Percentiles rank a stretch among this genome's conserved stretches.
Evolutionary conservation across 768 basidiomycete species (phyloP).

Genomic region (Suillus clintonianus): DNA sequence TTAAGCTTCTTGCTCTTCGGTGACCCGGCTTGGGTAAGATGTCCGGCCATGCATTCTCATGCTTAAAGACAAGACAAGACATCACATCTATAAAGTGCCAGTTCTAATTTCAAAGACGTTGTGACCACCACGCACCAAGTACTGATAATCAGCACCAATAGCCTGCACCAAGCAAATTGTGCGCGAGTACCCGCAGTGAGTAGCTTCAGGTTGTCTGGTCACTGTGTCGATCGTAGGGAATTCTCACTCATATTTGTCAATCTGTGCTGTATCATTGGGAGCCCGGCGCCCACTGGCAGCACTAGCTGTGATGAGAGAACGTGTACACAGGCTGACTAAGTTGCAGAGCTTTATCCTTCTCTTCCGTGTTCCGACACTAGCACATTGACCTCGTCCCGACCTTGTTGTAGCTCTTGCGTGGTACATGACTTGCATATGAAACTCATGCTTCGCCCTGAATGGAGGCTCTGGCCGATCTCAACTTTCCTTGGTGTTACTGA

Average conservation of each 20-base stretch:
- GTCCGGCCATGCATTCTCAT: not conserved
- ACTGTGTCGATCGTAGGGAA: slow-evolving; percentile 24
- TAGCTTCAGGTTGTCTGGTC: not conserved
- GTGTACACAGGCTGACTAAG: not conserved
- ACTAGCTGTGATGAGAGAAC: not conserved
- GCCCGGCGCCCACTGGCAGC: no score
- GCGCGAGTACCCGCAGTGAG: slow-evolving; percentile 69
- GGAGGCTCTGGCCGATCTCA: slow-evolving; percentile 77
- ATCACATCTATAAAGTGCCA: not conserved
- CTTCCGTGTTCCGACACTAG: not conserved
- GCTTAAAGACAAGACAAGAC: not conserved
- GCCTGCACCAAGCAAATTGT: slow-evolving; percentile 76
- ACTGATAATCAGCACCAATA: slow-evolving; percentile 42
- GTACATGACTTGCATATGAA: slow-evolving; percentile 57
- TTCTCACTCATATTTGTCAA: not conserved
- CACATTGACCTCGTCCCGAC: not conserved
- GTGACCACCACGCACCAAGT: not conserved
- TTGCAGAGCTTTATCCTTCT: not conserved
- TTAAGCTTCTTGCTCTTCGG: not conserved
- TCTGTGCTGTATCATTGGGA: not conserved
- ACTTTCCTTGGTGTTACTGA: slow-evolving; percentile 88
- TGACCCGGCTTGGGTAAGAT: not conserved
- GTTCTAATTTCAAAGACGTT: not conserved
- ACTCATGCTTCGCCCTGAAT: slow-evolving; percentile 80
- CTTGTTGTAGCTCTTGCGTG: slow-evolving; percentile 1